Percentiles rank a stretch among this genome's conserved stretches.
These are phyloP conservation scores for Calonectria pauciramosa DNA, from an alignment of 2,329 filamentous ascomycete genomes.

Conservation along the genomic window DNA sequence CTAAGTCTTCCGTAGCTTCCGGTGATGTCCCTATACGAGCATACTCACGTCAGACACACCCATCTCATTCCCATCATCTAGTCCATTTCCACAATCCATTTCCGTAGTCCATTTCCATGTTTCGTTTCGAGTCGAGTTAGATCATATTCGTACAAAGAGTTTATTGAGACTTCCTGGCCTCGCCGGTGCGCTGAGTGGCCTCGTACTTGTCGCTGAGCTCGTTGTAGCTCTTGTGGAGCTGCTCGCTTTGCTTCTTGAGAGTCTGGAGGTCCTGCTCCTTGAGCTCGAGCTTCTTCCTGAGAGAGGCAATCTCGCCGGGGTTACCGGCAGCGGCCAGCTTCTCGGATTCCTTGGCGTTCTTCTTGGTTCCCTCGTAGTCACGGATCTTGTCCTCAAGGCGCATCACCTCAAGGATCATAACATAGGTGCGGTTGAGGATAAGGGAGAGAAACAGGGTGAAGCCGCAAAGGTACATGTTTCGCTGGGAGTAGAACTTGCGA, in stretches of 20 bases:
- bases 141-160: neutral
- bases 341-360: constrained; percentile 74
- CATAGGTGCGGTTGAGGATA: constrained; percentile 99
- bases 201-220: constrained; percentile 87
- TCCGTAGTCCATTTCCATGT: neutral
- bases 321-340: constrained; percentile 81
- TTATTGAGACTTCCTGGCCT: constrained; percentile 72
- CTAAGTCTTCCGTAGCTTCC: neutral
- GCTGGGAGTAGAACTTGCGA: constrained; percentile 99
- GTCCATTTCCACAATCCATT: neutral
- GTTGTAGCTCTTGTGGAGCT: constrained; percentile 87
- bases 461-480: constrained; percentile 99
- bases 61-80: neutral
- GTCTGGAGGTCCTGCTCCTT: constrained; percentile 88
- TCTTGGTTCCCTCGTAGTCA: constrained; percentile 74
- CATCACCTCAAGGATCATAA: constrained; percentile 94
- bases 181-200: constrained; percentile 63
- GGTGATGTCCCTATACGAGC: neutral
- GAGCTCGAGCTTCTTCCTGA: constrained; percentile 79
- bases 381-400: constrained; percentile 93
- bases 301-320: constrained; percentile 79
- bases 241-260: constrained; percentile 92
- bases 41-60: neutral
- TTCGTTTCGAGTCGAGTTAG: neutral
- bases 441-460: constrained; percentile 99